Evolutionary conservation across 192 early-diverging fungal species (phyloP).

Genomic region (Rhizoclosmatium globosum): DNA sequence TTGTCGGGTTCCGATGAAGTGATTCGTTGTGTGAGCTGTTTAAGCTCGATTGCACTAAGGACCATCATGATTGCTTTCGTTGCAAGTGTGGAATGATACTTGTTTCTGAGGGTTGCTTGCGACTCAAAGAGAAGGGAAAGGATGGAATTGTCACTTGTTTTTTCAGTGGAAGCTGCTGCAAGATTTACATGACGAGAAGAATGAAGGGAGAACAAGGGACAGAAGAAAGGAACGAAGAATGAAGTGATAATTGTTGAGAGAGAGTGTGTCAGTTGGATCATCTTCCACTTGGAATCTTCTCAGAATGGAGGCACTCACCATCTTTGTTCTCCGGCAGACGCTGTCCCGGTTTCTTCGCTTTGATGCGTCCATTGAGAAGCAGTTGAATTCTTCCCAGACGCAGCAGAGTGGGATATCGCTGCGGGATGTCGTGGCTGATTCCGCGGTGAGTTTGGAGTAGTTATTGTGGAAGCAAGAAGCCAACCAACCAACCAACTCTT

Average conservation of each 20-base stretch:
- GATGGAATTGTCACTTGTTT: too few relatives aligned
- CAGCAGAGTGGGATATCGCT: not conserved
- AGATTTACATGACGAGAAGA: too few relatives aligned
- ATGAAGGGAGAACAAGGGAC: too few relatives aligned
- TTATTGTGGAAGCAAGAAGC: not conserved
- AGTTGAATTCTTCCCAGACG: too few relatives aligned
- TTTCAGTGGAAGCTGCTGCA: too few relatives aligned
- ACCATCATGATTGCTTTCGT: conserved; percentile 13
- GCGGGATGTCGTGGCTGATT: not conserved
- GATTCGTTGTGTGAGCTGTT: conserved; percentile 40
- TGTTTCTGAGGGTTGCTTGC: too few relatives aligned
- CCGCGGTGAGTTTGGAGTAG: not conserved
- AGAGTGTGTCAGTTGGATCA: too few relatives aligned
- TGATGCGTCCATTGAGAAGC: not conserved
- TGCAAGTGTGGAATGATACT: too few relatives aligned
- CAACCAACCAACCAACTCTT: not conserved
- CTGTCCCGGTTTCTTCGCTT: not conserved
- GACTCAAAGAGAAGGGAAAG: too few relatives aligned
- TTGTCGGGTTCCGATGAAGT: conserved; percentile 33
- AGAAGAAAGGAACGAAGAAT: too few relatives aligned
- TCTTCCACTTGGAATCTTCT: too few relatives aligned
- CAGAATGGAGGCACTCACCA: not conserved
- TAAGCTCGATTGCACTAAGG: conserved; percentile 50
- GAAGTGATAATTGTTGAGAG: too few relatives aligned
- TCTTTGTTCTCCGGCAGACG: not conserved